Evolutionary conservation across 169 alveolate species (phyloP).

Genomic region (Cryptosporidium bovis): DNA sequence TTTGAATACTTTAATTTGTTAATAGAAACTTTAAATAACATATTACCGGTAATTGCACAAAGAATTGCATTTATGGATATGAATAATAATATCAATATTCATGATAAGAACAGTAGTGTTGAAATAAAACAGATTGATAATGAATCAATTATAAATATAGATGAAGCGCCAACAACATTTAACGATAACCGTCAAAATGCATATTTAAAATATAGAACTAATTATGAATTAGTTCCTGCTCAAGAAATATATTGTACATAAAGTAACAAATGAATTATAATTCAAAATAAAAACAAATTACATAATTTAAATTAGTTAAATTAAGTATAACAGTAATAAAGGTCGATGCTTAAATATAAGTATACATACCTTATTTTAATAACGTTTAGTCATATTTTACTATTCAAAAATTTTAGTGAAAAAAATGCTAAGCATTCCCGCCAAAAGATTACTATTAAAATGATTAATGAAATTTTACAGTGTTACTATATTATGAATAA

Average conservation of each 20-base stretch:
- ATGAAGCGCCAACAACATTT: constrained; percentile 60
- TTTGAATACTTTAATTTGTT: constrained; percentile 19
- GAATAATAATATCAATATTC: background rate
- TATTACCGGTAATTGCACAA: constrained; percentile 58
- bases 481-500: no score
- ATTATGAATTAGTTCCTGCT: constrained; percentile 59
- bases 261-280: no score
- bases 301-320: background rate
- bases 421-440: no score
- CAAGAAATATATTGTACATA: constrained; percentile 60
- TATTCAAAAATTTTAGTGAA: no score
- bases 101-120: background rate
- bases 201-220: constrained; percentile 54
- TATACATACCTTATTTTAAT: background rate
- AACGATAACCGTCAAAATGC: constrained; percentile 36
- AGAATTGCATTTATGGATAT: constrained; percentile 26
- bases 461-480: no score
- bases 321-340: background rate
- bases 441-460: no score
- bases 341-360: background rate
- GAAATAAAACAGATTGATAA: background rate
- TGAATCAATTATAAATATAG: background rate
- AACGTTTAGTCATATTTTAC: background rate
- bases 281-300: background rate
- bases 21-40: constrained; percentile 20